Evolutionary conservation across 2,329 filamentous ascomycete species (phyloP).

Genomic region (Simplicillium aogashimaense): DNA sequence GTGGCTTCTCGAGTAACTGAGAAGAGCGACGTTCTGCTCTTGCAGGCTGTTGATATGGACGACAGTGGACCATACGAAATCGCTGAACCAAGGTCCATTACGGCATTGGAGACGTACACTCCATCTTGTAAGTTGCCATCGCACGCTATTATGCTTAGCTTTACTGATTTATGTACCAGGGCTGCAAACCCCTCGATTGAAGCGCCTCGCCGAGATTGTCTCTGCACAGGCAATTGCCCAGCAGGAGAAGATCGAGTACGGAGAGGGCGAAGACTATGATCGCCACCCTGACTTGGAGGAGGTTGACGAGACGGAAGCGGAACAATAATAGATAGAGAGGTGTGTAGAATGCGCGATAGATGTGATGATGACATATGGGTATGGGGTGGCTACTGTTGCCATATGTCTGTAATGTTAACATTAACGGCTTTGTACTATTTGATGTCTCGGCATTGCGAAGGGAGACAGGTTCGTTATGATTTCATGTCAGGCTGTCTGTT

Average conservation of each 20-base stretch:
- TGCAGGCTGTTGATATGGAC: conserved; percentile 96
- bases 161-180: conserved; percentile 35
- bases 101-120: conserved; percentile 93
- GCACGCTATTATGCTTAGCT: neutral
- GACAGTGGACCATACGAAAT: conserved; percentile 98
- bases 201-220: conserved; percentile 96
- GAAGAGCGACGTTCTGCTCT: conserved; percentile 90
- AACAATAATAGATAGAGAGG: conserved; percentile 11
- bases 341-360: neutral
- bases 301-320: conserved; percentile 34
- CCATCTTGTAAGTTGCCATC: conserved; percentile 75
- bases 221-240: conserved; percentile 93
- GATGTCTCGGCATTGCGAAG: neutral
- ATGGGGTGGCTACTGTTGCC: too few relatives aligned
- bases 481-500: too few relatives aligned
- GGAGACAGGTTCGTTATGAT: neutral
- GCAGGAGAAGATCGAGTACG: conserved; percentile 70
- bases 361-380: conserved; percentile 6
- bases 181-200: conserved; percentile 91
- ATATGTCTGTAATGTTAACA: neutral
- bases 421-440: neutral
- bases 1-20: conserved; percentile 94
- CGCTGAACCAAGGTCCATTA: conserved; percentile 91
- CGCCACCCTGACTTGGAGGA: conserved; percentile 39
- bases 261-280: conserved; percentile 33